Base-by-base conservation (phyloP, 352 stramenopile genomes). In the Globisporangium polare region DNA sequence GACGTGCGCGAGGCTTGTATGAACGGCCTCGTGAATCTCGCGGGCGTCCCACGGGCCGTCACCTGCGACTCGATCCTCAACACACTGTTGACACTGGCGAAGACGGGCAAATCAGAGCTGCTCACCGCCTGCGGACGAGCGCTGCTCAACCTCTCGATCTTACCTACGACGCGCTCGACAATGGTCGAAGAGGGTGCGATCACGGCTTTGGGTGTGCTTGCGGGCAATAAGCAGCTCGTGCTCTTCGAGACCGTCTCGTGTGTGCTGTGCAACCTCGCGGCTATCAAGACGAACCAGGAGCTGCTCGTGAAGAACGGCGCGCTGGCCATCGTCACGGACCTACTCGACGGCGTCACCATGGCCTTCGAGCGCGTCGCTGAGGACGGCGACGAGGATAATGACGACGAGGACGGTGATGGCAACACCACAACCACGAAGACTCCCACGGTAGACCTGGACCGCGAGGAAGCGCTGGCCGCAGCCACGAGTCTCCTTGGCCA, bases 111-210 rank as follows among this genome's bases (percentile, higher is more conserved):
- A 13, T 58, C 63, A 6, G 60, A 56, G 20, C 72, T 73, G 3
- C 64, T 66, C 18, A 66, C 60, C 24, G 65, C 65, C 2, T 89
- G 78, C 60, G 78, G 77, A 37, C 80, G 85, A 50, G 83, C 78
- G 31, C 56, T 94, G 17, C 60, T 94, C 2, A 94, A 93, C 46
- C 68, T 94, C 24, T 94, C 86, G 17, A 89, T 94, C 37, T 53
- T 92, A 18, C 81, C 82, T 3, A 90, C 83, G 22, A 93, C 86
- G 9, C 83, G 86, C 22, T 72, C 77, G 1, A 72, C 75, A 20
- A 75, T 93, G 62, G 74, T 94, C 26, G 85, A 94, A 58, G 85
- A 93, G 59, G 85, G 85, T 39, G 82, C 71, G 3, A 67, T 94
- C 42, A 50, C 65, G 8, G 83, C 77, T 35, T 62, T 94, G 2